Conservation (phyloP, 768 basidiomycete genomes). For the Leucosporidium creatinivorum region DNA sequence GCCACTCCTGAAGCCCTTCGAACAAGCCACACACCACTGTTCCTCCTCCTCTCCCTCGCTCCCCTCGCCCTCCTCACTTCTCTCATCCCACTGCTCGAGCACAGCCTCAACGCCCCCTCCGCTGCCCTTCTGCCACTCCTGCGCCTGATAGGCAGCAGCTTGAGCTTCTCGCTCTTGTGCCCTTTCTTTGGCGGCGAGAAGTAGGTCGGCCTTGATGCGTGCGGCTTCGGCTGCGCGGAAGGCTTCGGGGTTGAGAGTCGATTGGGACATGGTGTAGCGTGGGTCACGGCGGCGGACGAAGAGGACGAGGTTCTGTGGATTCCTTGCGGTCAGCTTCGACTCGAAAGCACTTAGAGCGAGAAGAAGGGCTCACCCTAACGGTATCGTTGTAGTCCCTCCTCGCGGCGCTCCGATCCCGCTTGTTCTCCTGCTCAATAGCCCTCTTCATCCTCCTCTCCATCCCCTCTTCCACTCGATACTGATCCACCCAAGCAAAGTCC, state of each 20-base stretch:
- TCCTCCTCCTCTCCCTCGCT: slow-evolving; percentile 51
- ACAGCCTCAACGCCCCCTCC: slow-evolving; percentile 55
- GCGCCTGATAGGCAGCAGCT: slow-evolving; percentile 58
- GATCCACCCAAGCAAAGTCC: slow-evolving; percentile 78
- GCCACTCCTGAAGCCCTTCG: slow-evolving; percentile 80
- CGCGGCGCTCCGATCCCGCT: slow-evolving; percentile 78
- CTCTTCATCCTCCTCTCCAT: slow-evolving; percentile 78
- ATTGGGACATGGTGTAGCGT: slow-evolving; percentile 33
- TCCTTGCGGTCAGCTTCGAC: background rate
- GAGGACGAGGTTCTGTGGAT: slow-evolving; percentile 72
- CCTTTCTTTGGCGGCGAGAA: slow-evolving; percentile 36
- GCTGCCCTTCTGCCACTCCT: slow-evolving; percentile 74
- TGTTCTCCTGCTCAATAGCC: slow-evolving; percentile 95
- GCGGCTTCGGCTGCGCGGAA: slow-evolving; percentile 31
- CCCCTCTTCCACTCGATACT: slow-evolving; percentile 74
- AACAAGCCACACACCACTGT: slow-evolving; percentile 93
- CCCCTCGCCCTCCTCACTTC: slow-evolving; percentile 33
- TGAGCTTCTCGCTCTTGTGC: slow-evolving; percentile 42
- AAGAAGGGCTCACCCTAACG: slow-evolving; percentile 55
- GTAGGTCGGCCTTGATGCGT: slow-evolving; percentile 42
- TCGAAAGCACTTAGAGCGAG: background rate
- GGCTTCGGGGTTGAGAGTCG: slow-evolving; percentile 44
- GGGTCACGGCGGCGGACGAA: slow-evolving; percentile 33
- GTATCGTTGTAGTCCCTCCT: slow-evolving; percentile 88
- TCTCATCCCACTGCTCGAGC: slow-evolving; percentile 73